These are phyloP conservation scores for Coemansia sp. DNA, from an alignment of 192 early-diverging fungal species.

Conservation along the genomic window DNA sequence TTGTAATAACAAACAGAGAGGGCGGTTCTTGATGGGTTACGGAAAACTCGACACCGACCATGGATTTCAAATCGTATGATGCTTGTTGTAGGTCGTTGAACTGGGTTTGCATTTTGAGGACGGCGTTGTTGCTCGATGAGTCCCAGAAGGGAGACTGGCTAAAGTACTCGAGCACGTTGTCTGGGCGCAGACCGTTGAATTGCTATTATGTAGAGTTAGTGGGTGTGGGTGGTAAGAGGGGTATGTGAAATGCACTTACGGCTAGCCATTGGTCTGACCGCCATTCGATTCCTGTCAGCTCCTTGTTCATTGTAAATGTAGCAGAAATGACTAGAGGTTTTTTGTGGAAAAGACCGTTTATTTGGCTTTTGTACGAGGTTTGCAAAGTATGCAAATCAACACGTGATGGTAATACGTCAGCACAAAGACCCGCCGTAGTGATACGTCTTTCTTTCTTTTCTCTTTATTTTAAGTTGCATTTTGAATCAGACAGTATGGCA, in stretches of 20 bases:
- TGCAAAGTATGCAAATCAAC: neutral
- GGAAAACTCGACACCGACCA: conserved; percentile 78
- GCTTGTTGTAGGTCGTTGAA: conserved; percentile 67
- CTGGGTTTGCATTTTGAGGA: conserved; percentile 80
- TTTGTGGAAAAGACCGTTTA: neutral
- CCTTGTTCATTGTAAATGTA: conserved; percentile 27
- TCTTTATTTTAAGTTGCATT: conserved; percentile 3
- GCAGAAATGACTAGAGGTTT: neutral
- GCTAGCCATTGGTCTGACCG: conserved; percentile 59
- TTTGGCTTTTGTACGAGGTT: neutral
- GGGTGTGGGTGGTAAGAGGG: neutral
- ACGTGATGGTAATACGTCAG: conserved; percentile 7
- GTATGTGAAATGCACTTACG: neutral
- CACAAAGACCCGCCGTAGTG: neutral
- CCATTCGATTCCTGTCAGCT: conserved; percentile 65
- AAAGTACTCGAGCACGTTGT: conserved; percentile 81
- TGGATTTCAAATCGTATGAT: conserved; percentile 56
- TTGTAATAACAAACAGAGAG: conserved; percentile 68
- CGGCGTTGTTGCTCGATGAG: conserved; percentile 72
- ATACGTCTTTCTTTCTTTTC: neutral
- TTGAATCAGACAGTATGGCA: conserved; percentile 12
- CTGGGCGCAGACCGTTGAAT: conserved; percentile 67
- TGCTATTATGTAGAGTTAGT: conserved; percentile 31
- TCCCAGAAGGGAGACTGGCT: conserved; percentile 83
- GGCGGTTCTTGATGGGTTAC: conserved; percentile 67